Evolutionary conservation across 129 eudicot species (phyloP).

Genomic region (Flaveria brownii): DNA sequence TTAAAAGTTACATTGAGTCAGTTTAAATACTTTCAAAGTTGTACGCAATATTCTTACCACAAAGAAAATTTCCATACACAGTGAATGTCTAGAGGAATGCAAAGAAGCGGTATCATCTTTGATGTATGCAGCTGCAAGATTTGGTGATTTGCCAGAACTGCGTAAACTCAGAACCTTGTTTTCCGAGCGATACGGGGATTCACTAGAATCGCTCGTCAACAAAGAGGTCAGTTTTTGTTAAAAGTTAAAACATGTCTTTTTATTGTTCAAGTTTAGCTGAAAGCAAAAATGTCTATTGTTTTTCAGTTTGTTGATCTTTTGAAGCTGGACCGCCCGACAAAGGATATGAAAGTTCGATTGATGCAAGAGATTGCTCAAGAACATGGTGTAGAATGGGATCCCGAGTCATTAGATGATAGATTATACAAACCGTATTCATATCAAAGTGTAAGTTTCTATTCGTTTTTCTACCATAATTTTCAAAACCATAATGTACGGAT

Average conservation of each 20-base stretch:
- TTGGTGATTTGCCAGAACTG: constrained; percentile 78
- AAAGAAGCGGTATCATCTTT: constrained; percentile 63
- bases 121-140: constrained; percentile 79
- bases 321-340: constrained; percentile 41
- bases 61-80: not conserved
- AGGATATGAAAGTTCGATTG: constrained; percentile 61
- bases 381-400: constrained; percentile 62
- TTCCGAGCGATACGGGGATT: constrained; percentile 54
- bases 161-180: constrained; percentile 64
- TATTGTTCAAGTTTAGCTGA: not conserved
- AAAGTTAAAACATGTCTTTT: not conserved
- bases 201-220: constrained; percentile 47
- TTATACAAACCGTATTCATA: constrained; percentile 35
- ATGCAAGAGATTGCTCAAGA: constrained; percentile 70
- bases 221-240: constrained; percentile 47
- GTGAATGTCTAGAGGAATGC: constrained; percentile 88
- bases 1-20: no score
- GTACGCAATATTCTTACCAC: not conserved
- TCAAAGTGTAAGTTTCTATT: constrained; percentile 35
- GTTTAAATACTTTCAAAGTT: not conserved
- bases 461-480: not conserved
- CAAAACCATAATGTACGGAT: not conserved
- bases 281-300: not conserved
- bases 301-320: constrained; percentile 52
- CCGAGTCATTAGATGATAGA: constrained; percentile 46